Evolutionary conservation across 768 basidiomycete species (phyloP).

Genomic region (Candolleomyces efflorescens): DNA sequence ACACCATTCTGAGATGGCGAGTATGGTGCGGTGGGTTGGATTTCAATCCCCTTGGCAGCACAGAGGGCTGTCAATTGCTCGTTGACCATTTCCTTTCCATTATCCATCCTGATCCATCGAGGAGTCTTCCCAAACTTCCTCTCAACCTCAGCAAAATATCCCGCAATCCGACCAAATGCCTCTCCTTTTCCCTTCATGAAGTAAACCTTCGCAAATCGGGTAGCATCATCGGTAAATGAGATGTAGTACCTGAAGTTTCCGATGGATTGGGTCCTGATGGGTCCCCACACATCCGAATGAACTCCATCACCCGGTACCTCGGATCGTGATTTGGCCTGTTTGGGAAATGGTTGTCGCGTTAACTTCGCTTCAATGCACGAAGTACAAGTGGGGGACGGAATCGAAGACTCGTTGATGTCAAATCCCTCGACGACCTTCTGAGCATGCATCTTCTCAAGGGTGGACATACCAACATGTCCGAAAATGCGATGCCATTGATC

Average conservation of each 20-base stretch:
- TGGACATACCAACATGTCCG: constrained; percentile 20
- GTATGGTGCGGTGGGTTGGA: constrained; percentile 30
- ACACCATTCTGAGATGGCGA: constrained; percentile 36
- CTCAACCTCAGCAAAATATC: background rate
- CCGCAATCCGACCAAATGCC: background rate
- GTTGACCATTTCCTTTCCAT: constrained; percentile 29
- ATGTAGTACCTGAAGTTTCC: constrained; percentile 21
- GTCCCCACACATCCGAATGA: constrained; percentile 28
- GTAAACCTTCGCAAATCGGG: constrained; percentile 1
- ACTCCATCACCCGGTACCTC: constrained; percentile 16
- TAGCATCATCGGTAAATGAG: constrained; percentile 22
- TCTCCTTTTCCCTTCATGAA: constrained; percentile 16
- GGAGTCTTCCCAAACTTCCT: background rate
- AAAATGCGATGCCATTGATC: constrained; percentile 24
- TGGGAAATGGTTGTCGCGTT: constrained; percentile 25
- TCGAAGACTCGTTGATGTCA: constrained; percentile 12
- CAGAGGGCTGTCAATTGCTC: constrained; percentile 16
- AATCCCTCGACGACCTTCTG: constrained; percentile 17
- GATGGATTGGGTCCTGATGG: constrained; percentile 17
- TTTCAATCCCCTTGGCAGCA: constrained; percentile 19
- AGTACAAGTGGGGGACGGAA: constrained; percentile 21
- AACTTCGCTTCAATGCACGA: constrained; percentile 33
- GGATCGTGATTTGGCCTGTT: constrained; percentile 21
- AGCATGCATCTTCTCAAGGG: constrained; percentile 14
- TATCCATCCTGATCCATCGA: constrained; percentile 15